Percentiles rank a stretch among this genome's conserved stretches.
Evolutionary conservation across 208 protist species (phyloP).

Genomic region (Leishmania amazonensis): DNA sequence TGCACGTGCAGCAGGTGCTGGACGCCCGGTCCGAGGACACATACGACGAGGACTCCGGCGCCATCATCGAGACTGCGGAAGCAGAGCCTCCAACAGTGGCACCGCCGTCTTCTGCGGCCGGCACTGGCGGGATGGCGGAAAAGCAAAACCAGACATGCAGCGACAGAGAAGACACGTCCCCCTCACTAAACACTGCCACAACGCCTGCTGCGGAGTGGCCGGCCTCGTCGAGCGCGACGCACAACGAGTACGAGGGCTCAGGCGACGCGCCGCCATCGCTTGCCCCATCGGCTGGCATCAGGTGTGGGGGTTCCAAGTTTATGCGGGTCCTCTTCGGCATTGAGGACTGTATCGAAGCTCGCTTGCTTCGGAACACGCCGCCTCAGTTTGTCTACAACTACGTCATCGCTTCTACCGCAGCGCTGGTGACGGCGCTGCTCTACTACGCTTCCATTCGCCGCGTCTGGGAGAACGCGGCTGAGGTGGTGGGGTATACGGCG

Average conservation of each 20-base stretch:
- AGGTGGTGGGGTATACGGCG: constrained; percentile 66
- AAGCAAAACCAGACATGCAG: background rate
- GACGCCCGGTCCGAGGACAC: constrained; percentile 5
- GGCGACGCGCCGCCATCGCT: background rate
- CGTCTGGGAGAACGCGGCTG: constrained; percentile 10
- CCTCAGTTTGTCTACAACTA: constrained; percentile 33
- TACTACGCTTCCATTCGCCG: constrained; percentile 34
- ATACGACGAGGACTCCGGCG: constrained; percentile 2
- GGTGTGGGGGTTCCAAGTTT: background rate
- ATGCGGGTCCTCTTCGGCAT: constrained; percentile 31
- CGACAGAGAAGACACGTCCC: background rate
- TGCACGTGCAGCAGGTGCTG: constrained; percentile 33
- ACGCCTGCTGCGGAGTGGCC: background rate
- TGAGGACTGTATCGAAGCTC: constrained; percentile 37
- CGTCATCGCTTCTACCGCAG: constrained; percentile 9
- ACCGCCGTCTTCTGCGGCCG: background rate
- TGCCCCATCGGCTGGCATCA: background rate
- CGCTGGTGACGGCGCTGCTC: constrained; percentile 33
- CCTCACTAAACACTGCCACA: background rate
- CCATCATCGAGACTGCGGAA: background rate
- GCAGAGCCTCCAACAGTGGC: background rate
- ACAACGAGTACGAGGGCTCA: background rate
- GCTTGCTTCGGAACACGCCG: constrained; percentile 32
- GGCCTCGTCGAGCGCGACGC: background rate
- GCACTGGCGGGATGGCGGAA: background rate